These are phyloP conservation scores for Naegleria lovaniensis DNA, from an alignment of 208 protist genomes.

Conservation along the genomic window DNA sequence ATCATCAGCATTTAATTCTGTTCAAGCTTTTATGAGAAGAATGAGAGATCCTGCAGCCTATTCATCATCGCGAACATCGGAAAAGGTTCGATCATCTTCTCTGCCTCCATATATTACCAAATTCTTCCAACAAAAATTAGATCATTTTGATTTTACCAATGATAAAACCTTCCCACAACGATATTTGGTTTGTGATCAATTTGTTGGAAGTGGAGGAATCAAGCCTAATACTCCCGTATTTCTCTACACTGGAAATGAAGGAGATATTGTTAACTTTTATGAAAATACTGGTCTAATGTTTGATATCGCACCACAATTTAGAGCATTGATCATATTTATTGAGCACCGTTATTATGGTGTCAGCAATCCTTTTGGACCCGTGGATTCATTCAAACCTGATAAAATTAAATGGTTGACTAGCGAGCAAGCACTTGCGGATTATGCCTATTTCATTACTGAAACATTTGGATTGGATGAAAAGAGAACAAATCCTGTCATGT, in stretches of 20 bases:
- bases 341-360: slow-evolving; percentile 74
- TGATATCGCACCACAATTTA: slow-evolving; percentile 55
- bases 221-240: slow-evolving; percentile 38
- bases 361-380: slow-evolving; percentile 50
- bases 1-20: no score
- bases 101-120: slow-evolving; percentile 34
- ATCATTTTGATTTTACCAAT: slow-evolving; percentile 47
- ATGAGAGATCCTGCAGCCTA: no score
- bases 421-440: slow-evolving; percentile 74
- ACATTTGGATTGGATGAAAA: slow-evolving; percentile 37
- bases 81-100: background rate
- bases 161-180: slow-evolving; percentile 37
- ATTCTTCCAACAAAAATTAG: slow-evolving; percentile 42
- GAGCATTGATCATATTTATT: slow-evolving; percentile 64
- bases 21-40: no score
- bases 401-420: slow-evolving; percentile 49
- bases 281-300: slow-evolving; percentile 47
- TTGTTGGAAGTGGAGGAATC: background rate
- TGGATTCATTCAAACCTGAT: background rate
- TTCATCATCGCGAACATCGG: no score
- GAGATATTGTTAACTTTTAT: slow-evolving; percentile 47
- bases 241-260: slow-evolving; percentile 57
- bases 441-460: slow-evolving; percentile 51
- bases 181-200: slow-evolving; percentile 37
- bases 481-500: slow-evolving; percentile 41